Evolutionary conservation across 202 grass and related monocot genomes (phyloP).

Genomic region (Dendrocalamus latiflorus): DNA sequence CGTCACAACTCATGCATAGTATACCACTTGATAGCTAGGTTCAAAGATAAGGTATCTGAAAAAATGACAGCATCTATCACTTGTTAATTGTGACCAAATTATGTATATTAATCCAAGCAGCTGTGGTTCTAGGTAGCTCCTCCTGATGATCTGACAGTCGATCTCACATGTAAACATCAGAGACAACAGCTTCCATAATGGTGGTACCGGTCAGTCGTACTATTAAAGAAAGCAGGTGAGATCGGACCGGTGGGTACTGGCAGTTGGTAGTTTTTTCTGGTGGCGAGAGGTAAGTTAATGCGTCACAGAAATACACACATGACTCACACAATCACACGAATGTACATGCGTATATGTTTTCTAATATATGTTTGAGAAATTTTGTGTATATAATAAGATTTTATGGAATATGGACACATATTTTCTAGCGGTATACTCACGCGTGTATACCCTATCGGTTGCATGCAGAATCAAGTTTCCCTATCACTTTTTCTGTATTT

Average conservation of each 20-base stretch:
- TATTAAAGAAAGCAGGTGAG: slow-evolving; percentile 31
- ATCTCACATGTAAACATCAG: slow-evolving; percentile 12
- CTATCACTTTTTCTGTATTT: too few species aligned
- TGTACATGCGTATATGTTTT: too few species aligned
- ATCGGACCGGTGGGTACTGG: neutral
- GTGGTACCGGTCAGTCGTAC: neutral
- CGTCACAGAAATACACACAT: too few species aligned
- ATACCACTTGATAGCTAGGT: neutral
- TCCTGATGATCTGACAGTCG: neutral
- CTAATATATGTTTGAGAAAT: too few species aligned
- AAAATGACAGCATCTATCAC: neutral
- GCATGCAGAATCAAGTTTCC: neutral
- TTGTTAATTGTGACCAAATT: neutral
- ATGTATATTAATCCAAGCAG: neutral
- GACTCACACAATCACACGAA: too few species aligned
- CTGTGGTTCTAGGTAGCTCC: neutral
- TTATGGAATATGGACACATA: too few species aligned
- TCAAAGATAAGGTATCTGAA: neutral
- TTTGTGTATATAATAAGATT: too few species aligned
- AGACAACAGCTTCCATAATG: slow-evolving; percentile 23
- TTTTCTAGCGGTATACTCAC: too few species aligned
- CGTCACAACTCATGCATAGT: too few species aligned
- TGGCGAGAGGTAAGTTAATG: neutral
- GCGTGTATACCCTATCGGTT: too few species aligned
- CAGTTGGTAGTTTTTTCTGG: slow-evolving; percentile 44